A percentile compares a stretch with the other conserved stretches of the same genome.
phyloP scores from a whole-genome alignment of 148 eudicot species.

The Linanthus parryae region DNA sequence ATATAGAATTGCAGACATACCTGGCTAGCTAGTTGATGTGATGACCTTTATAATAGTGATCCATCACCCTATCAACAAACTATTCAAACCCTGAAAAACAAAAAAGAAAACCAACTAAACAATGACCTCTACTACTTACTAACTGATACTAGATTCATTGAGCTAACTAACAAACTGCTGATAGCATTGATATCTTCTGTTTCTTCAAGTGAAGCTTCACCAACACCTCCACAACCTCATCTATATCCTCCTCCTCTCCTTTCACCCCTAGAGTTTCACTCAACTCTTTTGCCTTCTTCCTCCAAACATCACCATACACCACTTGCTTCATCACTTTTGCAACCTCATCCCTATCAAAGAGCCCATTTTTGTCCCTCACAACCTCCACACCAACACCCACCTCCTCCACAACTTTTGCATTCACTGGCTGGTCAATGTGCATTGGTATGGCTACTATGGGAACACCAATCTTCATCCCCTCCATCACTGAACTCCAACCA shows the following conservation, averaged over 20 bases:
- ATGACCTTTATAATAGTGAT: no score
- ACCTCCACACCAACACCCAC: slow-evolving; percentile 6
- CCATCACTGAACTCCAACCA: slow-evolving; percentile 8
- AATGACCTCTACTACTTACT: no score
- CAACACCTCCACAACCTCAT: background rate
- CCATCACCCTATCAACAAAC: no score
- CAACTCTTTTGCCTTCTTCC: slow-evolving; percentile 1
- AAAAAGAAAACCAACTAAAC: no score
- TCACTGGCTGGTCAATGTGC: slow-evolving; percentile 7
- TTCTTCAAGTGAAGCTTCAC: background rate
- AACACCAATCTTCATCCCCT: slow-evolving; percentile 4
- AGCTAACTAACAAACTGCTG: no score
- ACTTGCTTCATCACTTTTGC: slow-evolving; percentile 3
- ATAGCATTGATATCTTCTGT: no score
- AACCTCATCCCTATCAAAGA: background rate
- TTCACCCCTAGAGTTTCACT: background rate
- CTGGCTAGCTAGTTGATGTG: no score
- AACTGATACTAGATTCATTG: no score
- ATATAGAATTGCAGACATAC: no score
- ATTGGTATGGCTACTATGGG: slow-evolving; percentile 10
- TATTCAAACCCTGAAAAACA: no score
- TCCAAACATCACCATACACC: slow-evolving; percentile 4
- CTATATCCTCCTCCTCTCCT: background rate
- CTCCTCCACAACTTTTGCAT: slow-evolving; percentile 3
- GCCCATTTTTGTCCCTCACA: background rate